phyloP scores from a whole-genome alignment of 352 stramenopile genomes.

The Phytophthora lateralis region DNA sequence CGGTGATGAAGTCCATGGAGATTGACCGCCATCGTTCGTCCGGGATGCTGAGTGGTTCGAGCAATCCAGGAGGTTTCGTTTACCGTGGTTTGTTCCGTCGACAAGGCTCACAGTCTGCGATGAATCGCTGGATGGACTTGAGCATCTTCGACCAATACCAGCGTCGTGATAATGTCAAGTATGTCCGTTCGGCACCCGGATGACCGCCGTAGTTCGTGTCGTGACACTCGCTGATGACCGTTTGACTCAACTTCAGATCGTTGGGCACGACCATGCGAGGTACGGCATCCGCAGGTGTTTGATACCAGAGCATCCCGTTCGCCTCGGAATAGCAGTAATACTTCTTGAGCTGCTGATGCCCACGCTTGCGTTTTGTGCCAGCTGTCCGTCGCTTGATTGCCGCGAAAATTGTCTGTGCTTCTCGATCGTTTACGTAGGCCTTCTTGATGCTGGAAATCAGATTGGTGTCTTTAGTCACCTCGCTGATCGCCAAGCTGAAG shows the following conservation, averaged over 20 bases:
- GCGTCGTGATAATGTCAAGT: constrained; percentile 8
- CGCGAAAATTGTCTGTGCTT: background rate
- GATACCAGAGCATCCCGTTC: constrained; percentile 4
- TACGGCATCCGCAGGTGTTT: constrained; percentile 4
- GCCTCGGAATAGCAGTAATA: background rate
- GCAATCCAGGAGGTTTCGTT: constrained; percentile 11
- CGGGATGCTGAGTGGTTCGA: constrained; percentile 13
- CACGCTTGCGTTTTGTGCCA: background rate
- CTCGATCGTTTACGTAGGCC: background rate
- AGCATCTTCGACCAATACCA: constrained; percentile 22
- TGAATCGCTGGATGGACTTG: constrained; percentile 14
- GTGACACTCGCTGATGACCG: constrained; percentile 12
- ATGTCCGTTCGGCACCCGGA: constrained; percentile 8
- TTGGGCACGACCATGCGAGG: constrained; percentile 21
- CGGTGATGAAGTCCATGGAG: constrained; percentile 24
- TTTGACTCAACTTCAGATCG: constrained; percentile 8
- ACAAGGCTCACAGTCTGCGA: constrained; percentile 23
- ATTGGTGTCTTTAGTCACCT: background rate
- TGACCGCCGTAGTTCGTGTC: constrained; percentile 22
- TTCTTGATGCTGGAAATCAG: constrained; percentile 9
- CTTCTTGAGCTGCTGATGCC: background rate
- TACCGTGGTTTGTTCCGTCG: constrained; percentile 17
- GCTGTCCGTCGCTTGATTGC: background rate
- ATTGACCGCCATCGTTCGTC: constrained; percentile 12
- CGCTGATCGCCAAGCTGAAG: constrained; percentile 3